phyloP scores from a whole-genome alignment of 2,329 filamentous ascomycete species.

The Ceratocystis ficicola region DNA sequence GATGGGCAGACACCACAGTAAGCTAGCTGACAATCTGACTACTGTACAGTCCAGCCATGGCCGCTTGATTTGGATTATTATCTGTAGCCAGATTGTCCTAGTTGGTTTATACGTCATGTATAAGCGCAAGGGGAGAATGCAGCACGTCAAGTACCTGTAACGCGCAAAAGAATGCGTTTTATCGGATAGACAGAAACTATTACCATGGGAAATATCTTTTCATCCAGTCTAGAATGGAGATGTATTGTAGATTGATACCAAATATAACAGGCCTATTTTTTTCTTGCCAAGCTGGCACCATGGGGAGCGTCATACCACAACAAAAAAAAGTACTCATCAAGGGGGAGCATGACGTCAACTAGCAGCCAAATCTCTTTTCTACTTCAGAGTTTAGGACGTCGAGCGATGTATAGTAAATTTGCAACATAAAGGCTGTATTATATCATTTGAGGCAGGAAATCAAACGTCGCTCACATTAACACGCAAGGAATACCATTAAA shows the following conservation, averaged over 20 bases:
- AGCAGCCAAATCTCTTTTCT: background rate
- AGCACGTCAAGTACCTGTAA: conserved; percentile 87
- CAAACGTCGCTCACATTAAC: background rate
- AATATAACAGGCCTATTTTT: background rate
- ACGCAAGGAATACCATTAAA: background rate
- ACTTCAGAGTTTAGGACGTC: too few relatives aligned
- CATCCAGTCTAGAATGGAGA: background rate
- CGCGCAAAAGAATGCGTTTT: background rate
- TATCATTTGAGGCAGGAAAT: background rate
- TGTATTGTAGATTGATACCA: background rate
- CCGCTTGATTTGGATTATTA: conserved; percentile 53
- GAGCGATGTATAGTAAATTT: background rate
- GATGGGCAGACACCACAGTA: conserved; percentile 40
- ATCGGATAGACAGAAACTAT: background rate
- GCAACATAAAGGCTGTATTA: background rate
- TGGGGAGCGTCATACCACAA: background rate
- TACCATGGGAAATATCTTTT: background rate
- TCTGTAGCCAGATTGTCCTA: conserved; percentile 62
- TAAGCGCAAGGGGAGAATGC: conserved; percentile 61
- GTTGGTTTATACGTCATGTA: conserved; percentile 60
- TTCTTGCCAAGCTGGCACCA: background rate
- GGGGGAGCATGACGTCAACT: background rate
- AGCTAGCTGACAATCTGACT: conserved; percentile 38
- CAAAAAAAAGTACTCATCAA: background rate
- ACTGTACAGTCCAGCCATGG: conserved; percentile 40